Base-by-base conservation (phyloP, 306 rosid genomes). In the Inga laurina region DNA sequence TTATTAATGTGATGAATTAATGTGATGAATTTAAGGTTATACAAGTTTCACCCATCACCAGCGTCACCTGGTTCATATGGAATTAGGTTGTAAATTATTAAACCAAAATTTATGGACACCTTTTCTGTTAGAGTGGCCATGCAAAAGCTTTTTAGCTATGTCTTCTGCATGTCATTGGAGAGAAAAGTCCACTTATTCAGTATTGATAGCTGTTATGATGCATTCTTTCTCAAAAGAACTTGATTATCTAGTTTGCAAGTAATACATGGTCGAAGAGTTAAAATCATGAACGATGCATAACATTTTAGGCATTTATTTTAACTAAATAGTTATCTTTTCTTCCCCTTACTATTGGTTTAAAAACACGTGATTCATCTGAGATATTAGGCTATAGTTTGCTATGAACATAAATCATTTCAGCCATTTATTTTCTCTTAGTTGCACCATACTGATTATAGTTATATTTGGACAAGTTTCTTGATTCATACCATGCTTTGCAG, bases 401-500 rank as follows among this genome's bases (percentile, higher is more conserved):
- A 78, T 52, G 57, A 39, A 43, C 81, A 62, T 78, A 43, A 44
- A 54, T 54, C 19, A 4, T 67, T 44, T 49, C 30, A 44, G 65
- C 12, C 65, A 52, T 18, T 52, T 54, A 54, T 54, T 18, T 54
- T 52, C 61, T 9, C 24, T 10, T 9, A 39, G 41, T 56, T 56
- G 27, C 3, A 19, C 22, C 62, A 56, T 56, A 21, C n/a, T 56
- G 51, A 39, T 61, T 80, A 51, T 22, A 24, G 14, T 67, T 35
- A 15, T 66, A 66, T 32, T 7, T 34, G 27, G 73, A 72, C 52
- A 79, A 49, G 48, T 71, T 82, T 89, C 71, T 46, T 49, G 54
- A 49, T 49, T 49, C 54, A 49, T 49, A 14, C 18, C 19, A 49
- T 49, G 61, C 81, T 82, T 72, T 85, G 78, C 94, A 97, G 99